Base-by-base conservation (phyloP, 2,329 filamentous ascomycete species). In the Hypoxylon sp. region DNA sequence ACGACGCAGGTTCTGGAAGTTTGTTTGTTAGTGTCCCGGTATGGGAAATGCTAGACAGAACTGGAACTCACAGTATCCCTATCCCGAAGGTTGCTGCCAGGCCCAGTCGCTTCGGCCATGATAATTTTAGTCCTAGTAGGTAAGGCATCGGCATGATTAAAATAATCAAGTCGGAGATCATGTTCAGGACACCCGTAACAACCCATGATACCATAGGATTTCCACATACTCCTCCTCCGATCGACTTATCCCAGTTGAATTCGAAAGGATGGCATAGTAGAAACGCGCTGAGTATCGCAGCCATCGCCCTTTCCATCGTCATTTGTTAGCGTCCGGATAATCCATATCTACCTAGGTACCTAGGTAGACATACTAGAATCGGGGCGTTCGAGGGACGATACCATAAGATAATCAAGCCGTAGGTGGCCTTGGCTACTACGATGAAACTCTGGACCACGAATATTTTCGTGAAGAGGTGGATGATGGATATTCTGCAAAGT, bases 211-310 rank as follows among this genome's bases (percentile, higher is more conserved):
- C 39, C 6, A 71, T 69, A 49, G 73, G 69, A 68, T 75, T 72
- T 22, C 74, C 74, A 56, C 73, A 79, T 5, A 69, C 63, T 13
- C 78, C 74, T 19, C 70, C 73, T 10, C 68, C 70, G 41, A 75
- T 73, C 15, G 66, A 59, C 28, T 65, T 73, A 56, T 78, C 67
- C 77, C 78, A 80, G 48, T 73, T 76, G 50, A 73, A 74, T 7
- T 73, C 70, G 28, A 80, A 69, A 1, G 78, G 78, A n/a, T 58
- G 70, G 64, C 78, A 80, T 50, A 79, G 75, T 37, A 79, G 68
- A 59, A 73, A 68, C 7, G 73, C 70, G 19, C 67, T 69, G 15
- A 77, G 51, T 47, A 77, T 70, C 11, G 71, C 71, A n/a, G 69
- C 67, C 13, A 71, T 13, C 2, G 68, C 72, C 66, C 68, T 69